Evolutionary conservation across 441 rosid species (phyloP).

Genomic region (Populus trichocarpa): DNA sequence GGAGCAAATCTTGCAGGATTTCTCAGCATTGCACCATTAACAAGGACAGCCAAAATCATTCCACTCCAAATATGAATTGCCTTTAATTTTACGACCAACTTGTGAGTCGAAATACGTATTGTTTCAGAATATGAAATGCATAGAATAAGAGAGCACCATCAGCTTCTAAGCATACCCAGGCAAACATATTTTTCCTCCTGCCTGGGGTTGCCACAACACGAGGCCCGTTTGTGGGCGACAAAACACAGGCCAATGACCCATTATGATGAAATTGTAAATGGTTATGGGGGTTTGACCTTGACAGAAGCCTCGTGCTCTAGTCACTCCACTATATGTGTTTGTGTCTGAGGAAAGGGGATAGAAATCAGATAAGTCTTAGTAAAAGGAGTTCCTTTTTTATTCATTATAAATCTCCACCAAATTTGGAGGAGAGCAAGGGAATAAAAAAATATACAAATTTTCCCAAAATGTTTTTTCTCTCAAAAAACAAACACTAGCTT

Average conservation of each 20-base stretch:
- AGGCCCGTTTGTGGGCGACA: neutral
- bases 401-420: too few species aligned
- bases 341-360: too few species aligned
- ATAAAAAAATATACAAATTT: too few species aligned
- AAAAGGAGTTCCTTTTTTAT: too few species aligned
- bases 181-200: neutral
- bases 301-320: too few species aligned
- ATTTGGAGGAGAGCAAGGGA: too few species aligned
- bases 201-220: neutral
- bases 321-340: too few species aligned
- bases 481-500: too few species aligned
- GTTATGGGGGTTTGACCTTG: neutral
- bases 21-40: slow-evolving; percentile 27
- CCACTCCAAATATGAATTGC: neutral
- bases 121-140: too few species aligned
- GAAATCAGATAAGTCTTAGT: too few species aligned
- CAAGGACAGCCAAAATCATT: neutral
- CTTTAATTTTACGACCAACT: neutral
- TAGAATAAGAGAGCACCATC: too few species aligned
- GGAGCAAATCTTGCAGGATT: slow-evolving; percentile 44
- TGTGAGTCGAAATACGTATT: neutral
- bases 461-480: too few species aligned
- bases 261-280: neutral
- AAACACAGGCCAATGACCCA: neutral
- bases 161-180: neutral